Base-by-base conservation (phyloP, 192 early-diverging fungal genomes). In the Coemansia sp. region DNA sequence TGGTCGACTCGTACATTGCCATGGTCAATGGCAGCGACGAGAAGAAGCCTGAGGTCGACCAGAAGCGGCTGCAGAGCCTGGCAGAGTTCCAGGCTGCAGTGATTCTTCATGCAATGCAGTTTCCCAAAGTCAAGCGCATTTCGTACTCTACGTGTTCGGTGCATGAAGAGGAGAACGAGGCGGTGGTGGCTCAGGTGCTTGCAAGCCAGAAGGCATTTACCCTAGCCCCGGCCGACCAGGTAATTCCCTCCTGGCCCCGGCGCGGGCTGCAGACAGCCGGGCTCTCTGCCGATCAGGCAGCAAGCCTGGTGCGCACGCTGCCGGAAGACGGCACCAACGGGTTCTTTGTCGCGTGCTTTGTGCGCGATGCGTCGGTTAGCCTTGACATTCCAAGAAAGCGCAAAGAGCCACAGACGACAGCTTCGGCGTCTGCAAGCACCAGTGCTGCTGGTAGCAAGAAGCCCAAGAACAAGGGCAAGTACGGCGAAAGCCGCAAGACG, bases 121-220 rank as follows among this genome's bases (percentile, higher is more conserved):
- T 97, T 63, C 92, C 91, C 2, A 78, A 71, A 6, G 88, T 92
- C n/a, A 84, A 90, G 48, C 82, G 83, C 54, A 81, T 99, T 16
- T 85, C 87, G 9, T 99, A 99, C 63, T 99, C 96, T 34, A 99
- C 96, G 2, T 99, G 96, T 66, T 99, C 96, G 6, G 86, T 93
- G 41, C 88, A 97, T 62, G 76, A 77, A 0, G 79, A 86, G 66
- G 96, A 99, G 62, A 97, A 99, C 76, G 96, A 99, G 58, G 85
- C 86, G 7, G 96, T 99, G 0, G 93, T 98, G n/a, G 80, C 84
- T 17, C 68, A 78, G 4, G 80, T 90, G 1, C 69, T 97, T 10
- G 57, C 40, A 11, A 53, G 56, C 3, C 76, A 87, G 47, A 69
- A 50, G 40, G 79, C 82, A 40, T 88, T 91, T 72, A 50, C 49